Base-by-base conservation (phyloP, 176 grass and related monocot species). In the Triticum dicoccoides region DNA sequence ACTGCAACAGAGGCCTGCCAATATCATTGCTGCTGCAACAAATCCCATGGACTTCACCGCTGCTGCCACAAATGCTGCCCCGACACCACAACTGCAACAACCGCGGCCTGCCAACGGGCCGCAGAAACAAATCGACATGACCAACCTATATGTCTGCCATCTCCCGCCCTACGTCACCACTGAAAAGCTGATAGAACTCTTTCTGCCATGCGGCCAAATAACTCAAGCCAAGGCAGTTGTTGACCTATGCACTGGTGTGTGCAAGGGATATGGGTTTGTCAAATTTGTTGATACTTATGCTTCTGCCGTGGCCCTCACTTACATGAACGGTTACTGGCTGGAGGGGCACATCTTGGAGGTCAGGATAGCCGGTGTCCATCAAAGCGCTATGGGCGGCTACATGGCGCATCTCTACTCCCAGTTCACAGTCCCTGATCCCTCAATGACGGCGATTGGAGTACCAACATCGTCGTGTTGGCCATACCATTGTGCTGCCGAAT, bases 181-280 rank as follows among this genome's bases (percentile, higher is more conserved):
- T 62, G 65, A 86, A 62, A 90, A 74, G 38, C 64, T 96, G 45
- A 78, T 67, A 21, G 83, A 90, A 35, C 76, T 96, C 39, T 96
- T 96, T 33, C 67, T 85, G 21, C 75, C 85, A 69, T 93, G 83
- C 6, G 94, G 94, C 21, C 79, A 76, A n/a, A 88, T 96, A 41
- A 88, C 77, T 51, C 71, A 86, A 82, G 89, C 91, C 2, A 91
- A 72, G 51, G 89, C 93, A n/a, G 71, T 82, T 65, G 73, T 88
- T 58, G 91, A 91, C 76, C 85, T 49, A 73, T 52, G 73, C 77
- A 92, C 88, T 61, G 91, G 91, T 86, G 69, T 86, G 58, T 91
- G 91, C 82, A 91, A 91, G 83, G 94, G 94, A 59, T 93, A 88
- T 76, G 94, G 94, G 7, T 96, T 96, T 86, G 89, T 96, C 69